Percentiles rank a stretch among this genome's conserved stretches.
Evolutionary conservation across 1,284 basidiomycete genomes (phyloP).

Genomic region (Tylopilus sp.): DNA sequence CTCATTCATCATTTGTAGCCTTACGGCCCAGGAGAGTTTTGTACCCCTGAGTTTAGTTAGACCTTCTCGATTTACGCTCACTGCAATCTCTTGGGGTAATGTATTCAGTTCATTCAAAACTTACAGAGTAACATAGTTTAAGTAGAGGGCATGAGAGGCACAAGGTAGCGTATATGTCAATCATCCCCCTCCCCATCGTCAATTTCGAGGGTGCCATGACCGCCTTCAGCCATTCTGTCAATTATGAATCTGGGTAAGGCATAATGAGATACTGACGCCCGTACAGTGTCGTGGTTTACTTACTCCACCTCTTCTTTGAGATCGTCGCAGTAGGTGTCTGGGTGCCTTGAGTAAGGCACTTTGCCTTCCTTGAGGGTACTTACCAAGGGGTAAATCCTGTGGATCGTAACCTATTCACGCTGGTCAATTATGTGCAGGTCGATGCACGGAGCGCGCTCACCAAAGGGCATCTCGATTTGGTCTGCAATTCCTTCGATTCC

Average conservation of each 20-base stretch:
- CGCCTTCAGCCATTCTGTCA: slow-evolving; percentile 73
- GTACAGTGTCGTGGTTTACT: background rate
- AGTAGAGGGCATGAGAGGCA: background rate
- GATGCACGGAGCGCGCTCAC: slow-evolving; percentile 36
- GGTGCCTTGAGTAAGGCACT: slow-evolving; percentile 14
- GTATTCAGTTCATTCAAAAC: background rate
- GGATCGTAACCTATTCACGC: slow-evolving; percentile 50
- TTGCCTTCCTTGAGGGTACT: slow-evolving; percentile 15
- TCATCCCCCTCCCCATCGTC: slow-evolving; percentile 78
- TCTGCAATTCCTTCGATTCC: slow-evolving; percentile 92
- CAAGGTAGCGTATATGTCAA: slow-evolving; percentile 33
- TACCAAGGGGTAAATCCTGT: slow-evolving; percentile 68
- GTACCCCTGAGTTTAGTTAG: slow-evolving; percentile 84
- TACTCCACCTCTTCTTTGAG: slow-evolving; percentile 80
- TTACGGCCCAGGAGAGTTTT: slow-evolving; percentile 91
- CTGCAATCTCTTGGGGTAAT: background rate
- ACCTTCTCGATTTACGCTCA: slow-evolving; percentile 6
- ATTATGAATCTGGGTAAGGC: slow-evolving; percentile 61
- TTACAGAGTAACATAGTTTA: background rate
- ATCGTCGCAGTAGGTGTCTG: slow-evolving; percentile 81
- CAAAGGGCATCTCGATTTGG: slow-evolving; percentile 88
- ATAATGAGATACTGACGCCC: slow-evolving; percentile 9
- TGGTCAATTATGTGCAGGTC: slow-evolving; percentile 1
- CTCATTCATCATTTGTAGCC: slow-evolving; percentile 53
- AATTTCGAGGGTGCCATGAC: slow-evolving; percentile 57